Base-by-base conservation (phyloP, 2,329 filamentous ascomycete species). In the Sporothrix mexicana region DNA sequence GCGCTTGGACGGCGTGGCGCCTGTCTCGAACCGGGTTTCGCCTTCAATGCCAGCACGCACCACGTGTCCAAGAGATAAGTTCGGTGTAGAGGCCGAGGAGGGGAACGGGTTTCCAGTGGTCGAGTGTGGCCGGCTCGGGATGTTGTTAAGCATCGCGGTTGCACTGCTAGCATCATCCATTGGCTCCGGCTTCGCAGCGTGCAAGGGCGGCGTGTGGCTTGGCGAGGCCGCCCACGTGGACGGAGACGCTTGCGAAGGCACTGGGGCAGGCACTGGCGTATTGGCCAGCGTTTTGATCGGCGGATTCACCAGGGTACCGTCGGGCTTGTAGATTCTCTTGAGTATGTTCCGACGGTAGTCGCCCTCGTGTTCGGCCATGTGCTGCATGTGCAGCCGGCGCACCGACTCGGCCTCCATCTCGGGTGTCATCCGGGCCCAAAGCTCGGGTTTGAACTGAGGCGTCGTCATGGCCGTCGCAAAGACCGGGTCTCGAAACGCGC, bases 401-500 rank as follows among this genome's bases (percentile, higher is more conserved):
- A 55, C 59, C 20, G 36, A 47, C 3, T 25, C n/a, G 12, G 49
- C 47, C 13, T 71, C 59, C 30, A 55, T 30, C 1, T 23, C 30
- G 2, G 30, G 69, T 10, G 47, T 30, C 47, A 64, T 25, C 8
- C 3, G n/a, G 3, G 23, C n/a, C 68, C 53, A 70, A 2, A 13
- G n/a, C 3, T 20, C 6, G 36, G 45, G 41, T 3, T 47, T 20
- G 25, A 71, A 43, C 15, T 3, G 6, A 1, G 47, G 45, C 10
- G 47, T 12, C 15, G 47, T 59, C 2, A 73, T 17, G 3, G 53
- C 53, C 25, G 36, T 36, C 6, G 69, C 69, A 45, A 71, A 71
- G 51, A 55, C 3, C 0, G 30, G 61, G 9, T 73, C 72, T 1
- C 69, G 51, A 20, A 73, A 53, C 30, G 72, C 69, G 1, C 53